Conservation (phyloP, 192 early-diverging fungal genomes). For the Backusella macrospora region DNA sequence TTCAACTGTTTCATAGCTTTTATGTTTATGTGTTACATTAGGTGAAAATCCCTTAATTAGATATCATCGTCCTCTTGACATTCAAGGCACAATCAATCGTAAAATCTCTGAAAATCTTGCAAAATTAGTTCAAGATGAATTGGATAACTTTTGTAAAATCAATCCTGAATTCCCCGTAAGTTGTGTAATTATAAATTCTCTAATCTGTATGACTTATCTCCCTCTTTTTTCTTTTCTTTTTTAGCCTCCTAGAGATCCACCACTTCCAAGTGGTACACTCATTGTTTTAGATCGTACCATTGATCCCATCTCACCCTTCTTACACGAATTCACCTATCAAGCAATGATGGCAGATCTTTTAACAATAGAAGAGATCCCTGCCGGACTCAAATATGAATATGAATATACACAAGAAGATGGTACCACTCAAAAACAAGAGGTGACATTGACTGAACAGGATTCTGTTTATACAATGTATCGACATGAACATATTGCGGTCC, state of each 20-base stretch:
- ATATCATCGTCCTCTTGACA: conserved; percentile 82
- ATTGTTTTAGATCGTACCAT: conserved; percentile 91
- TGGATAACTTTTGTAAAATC: conserved; percentile 78
- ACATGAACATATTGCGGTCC: conserved; percentile 83
- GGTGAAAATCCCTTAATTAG: conserved; percentile 93
- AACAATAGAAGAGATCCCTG: conserved; percentile 55
- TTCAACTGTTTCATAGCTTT: conserved; percentile 43
- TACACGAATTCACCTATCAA: conserved; percentile 99
- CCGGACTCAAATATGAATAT: conserved; percentile 65
- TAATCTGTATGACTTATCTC: not conserved
- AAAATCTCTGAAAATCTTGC: conserved; percentile 79
- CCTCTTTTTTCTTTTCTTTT: no score
- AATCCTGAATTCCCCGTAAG: conserved; percentile 67
- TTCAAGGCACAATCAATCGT: conserved; percentile 61
- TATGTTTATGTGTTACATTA: conserved; percentile 84
- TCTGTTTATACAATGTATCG: conserved; percentile 76
- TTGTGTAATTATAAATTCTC: not conserved
- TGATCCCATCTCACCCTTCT: conserved; percentile 86
- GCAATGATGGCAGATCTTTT: conserved; percentile 97
- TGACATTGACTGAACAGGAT: conserved; percentile 76
- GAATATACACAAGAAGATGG: conserved; percentile 52
- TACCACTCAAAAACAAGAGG: conserved; percentile 46
- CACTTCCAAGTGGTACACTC: conserved; percentile 71
- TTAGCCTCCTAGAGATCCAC: conserved; percentile 43
- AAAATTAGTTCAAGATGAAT: conserved; percentile 78